phyloP scores from a whole-genome alignment of 2,329 filamentous ascomycete genomes.

The Ophiostoma populinum region DNA sequence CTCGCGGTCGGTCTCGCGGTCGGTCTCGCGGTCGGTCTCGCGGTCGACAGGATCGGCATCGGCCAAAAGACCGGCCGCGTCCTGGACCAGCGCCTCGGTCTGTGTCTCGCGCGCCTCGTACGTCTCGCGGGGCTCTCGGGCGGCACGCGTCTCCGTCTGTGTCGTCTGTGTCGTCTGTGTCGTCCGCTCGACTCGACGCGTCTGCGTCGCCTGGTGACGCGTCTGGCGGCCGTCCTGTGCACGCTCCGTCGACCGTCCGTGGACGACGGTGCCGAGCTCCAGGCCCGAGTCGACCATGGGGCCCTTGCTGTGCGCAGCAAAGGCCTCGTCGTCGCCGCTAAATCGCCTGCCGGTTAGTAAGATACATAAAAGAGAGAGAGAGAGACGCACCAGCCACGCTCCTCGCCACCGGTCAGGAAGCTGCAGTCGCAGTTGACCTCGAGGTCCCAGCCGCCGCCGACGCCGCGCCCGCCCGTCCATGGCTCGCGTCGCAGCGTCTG shows the following conservation, averaged over 20 bases:
- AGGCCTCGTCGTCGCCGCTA: slow-evolving; percentile 13
- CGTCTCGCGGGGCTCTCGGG: no score
- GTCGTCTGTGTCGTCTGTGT: neutral
- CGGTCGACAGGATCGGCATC: no score
- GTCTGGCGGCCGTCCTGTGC: neutral
- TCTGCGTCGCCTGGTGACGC: neutral
- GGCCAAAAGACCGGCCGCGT: no score
- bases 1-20: no score
- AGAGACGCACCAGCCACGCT: slow-evolving; percentile 13
- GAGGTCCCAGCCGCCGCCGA: slow-evolving; percentile 67
- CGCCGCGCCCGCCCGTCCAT: slow-evolving; percentile 43
- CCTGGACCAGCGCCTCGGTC: no score
- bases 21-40: no score
- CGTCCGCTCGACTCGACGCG: neutral
- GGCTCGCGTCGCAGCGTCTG: slow-evolving; percentile 11
- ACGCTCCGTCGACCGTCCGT: slow-evolving; percentile 5
- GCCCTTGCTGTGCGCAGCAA: slow-evolving; percentile 4
- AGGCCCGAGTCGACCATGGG: slow-evolving; percentile 10
- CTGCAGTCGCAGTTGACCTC: slow-evolving; percentile 48
- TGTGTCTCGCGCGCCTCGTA: no score
- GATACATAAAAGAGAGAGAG: neutral
- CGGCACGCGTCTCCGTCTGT: no score
- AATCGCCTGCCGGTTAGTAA: slow-evolving; percentile 13
- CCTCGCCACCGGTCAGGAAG: slow-evolving; percentile 12
- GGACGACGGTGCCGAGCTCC: slow-evolving; percentile 10